A percentile compares a stretch with the other conserved stretches of the same genome.
These are phyloP conservation scores for Calonectria multiphialidica DNA, from an alignment of 2,329 filamentous ascomycete genomes.

Conservation along the genomic window DNA sequence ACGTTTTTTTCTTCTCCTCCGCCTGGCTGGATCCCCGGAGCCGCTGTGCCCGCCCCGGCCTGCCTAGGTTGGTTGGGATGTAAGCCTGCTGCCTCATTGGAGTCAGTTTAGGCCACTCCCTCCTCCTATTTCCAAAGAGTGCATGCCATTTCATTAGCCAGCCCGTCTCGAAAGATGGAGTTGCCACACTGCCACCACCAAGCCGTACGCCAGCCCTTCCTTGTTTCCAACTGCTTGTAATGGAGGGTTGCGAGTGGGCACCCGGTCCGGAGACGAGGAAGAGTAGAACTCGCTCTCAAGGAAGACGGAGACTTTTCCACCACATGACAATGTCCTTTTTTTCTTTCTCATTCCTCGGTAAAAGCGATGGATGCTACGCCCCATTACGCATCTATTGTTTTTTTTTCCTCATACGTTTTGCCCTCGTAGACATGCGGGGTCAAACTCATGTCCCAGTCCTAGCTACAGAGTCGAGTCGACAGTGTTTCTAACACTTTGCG, in stretches of 20 bases:
- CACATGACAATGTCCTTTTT: slow-evolving; percentile 18
- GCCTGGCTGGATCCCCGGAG: slow-evolving; percentile 31
- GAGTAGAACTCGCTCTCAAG: slow-evolving; percentile 12
- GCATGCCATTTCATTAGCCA: background rate
- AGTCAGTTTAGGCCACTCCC: slow-evolving; percentile 11
- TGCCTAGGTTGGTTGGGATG: slow-evolving; percentile 19
- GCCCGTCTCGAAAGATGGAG: slow-evolving; percentile 20
- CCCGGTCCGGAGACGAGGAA: slow-evolving; percentile 30
- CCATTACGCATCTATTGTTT: background rate
- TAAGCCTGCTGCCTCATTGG: slow-evolving; percentile 19
- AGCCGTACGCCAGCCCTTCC: slow-evolving; percentile 21
- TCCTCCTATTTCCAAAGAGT: slow-evolving; percentile 11
- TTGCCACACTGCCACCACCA: slow-evolving; percentile 6
- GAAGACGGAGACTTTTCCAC: background rate
- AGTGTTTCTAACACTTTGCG: background rate
- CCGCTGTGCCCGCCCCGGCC: slow-evolving; percentile 17
- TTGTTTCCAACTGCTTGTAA: slow-evolving; percentile 19
- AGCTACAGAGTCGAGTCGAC: slow-evolving; percentile 5
- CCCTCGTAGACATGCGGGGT: slow-evolving; percentile 28
- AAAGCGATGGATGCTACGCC: slow-evolving; percentile 5
- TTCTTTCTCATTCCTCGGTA: slow-evolving; percentile 8
- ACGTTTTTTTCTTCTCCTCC: slow-evolving; percentile 25
- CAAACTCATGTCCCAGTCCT: slow-evolving; percentile 9
- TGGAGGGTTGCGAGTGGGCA: slow-evolving; percentile 13
- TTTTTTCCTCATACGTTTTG: slow-evolving; percentile 17